Conservation (phyloP, 306 rosid species). For the Rosa chinensis region DNA sequence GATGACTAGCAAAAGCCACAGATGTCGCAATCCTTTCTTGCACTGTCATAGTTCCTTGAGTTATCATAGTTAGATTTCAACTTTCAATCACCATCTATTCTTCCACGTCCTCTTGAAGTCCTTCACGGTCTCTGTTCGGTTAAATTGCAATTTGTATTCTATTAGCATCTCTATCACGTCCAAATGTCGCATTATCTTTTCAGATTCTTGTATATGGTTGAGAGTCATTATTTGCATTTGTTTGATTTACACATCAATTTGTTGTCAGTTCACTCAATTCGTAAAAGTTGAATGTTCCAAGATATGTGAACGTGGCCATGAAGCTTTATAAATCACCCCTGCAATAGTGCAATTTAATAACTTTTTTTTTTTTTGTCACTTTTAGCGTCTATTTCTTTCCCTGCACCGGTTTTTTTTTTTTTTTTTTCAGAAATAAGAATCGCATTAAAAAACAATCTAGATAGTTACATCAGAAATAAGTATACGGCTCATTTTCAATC, state of each 20-base stretch:
- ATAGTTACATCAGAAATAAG: no score
- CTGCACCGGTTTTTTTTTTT: no score
- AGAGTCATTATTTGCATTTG: neutral
- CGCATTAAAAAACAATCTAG: no score
- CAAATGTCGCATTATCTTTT: neutral
- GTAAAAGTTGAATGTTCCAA: neutral
- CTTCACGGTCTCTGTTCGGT: neutral
- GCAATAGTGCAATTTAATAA: no score
- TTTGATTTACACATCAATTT: neutral
- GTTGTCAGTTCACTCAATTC: neutral
- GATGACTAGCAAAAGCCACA: conserved; percentile 15
- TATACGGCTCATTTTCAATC: no score
- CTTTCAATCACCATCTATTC: neutral
- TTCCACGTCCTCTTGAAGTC: neutral
- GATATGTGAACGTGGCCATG: neutral
- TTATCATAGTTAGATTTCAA: neutral
- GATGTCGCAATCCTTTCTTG: neutral
- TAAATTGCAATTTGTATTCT: neutral
- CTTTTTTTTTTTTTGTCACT: no score
- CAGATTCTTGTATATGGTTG: neutral
- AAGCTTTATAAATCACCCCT: neutral
- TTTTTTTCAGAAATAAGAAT: no score
- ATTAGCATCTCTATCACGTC: neutral
- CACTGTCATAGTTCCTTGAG: neutral
- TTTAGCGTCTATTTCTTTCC: no score